phyloP scores from a whole-genome alignment of 2,329 filamentous ascomycete genomes.

The Alternaria angustiovoidea region DNA sequence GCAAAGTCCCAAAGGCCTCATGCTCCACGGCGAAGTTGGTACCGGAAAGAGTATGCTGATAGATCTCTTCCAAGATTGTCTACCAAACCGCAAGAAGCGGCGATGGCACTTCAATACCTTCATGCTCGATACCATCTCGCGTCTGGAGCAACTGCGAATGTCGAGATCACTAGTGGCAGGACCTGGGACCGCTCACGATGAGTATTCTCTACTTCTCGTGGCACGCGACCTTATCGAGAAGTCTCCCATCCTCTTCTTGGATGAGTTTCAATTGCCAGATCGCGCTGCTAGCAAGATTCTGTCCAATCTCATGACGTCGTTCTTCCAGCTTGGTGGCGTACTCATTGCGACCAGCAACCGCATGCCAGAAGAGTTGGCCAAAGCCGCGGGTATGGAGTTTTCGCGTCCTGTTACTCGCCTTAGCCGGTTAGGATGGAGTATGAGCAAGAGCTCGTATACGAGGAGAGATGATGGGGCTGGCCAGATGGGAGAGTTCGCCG shows the following conservation, averaged over 20 bases:
- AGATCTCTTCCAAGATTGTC: slow-evolving; percentile 78
- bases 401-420: slow-evolving; percentile 60
- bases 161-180: slow-evolving; percentile 34
- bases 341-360: slow-evolving; percentile 82
- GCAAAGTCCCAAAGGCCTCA: slow-evolving; percentile 75
- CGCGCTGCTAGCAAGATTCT: slow-evolving; percentile 79
- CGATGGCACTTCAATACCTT: slow-evolving; percentile 88
- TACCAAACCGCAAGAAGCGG: slow-evolving; percentile 76
- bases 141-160: slow-evolving; percentile 70
- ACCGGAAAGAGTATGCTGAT: slow-evolving; percentile 88
- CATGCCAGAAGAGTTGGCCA: slow-evolving; percentile 82
- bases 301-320: slow-evolving; percentile 78
- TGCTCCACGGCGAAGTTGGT: slow-evolving; percentile 82
- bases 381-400: slow-evolving; percentile 76
- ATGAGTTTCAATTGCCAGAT: slow-evolving; percentile 86
- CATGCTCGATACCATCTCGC: slow-evolving; percentile 79
- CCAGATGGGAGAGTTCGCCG: slow-evolving; percentile 74
- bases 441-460: slow-evolving; percentile 60
- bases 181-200: slow-evolving; percentile 50
- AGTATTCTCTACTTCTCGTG: slow-evolving; percentile 76
- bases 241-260: slow-evolving; percentile 79
- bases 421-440: slow-evolving; percentile 43
- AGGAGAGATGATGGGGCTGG: slow-evolving; percentile 47
- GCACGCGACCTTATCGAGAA: slow-evolving; percentile 78
- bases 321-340: slow-evolving; percentile 84